Conservation (phyloP, 306 rosid genomes). For the Vigna reflexopilosa region DNA sequence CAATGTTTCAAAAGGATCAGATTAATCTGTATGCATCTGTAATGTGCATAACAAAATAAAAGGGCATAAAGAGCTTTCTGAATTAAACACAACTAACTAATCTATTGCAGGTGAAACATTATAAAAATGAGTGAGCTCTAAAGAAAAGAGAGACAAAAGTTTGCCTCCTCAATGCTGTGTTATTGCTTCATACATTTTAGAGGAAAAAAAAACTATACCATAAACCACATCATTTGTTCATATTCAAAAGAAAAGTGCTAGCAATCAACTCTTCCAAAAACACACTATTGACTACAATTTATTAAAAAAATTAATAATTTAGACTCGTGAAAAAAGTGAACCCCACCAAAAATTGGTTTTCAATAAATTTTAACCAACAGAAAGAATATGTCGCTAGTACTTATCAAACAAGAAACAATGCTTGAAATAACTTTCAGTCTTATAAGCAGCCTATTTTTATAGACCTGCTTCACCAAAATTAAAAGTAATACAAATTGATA, state of each 20-base stretch:
- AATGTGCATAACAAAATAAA: slow-evolving; percentile 7
- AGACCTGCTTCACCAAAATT: slow-evolving; percentile 29
- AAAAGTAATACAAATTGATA: slow-evolving; percentile 20
- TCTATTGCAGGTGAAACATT: slow-evolving; percentile 24
- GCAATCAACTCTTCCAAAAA: background rate
- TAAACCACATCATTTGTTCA: slow-evolving; percentile 2
- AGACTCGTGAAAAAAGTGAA: background rate
- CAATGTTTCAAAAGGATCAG: slow-evolving; percentile 32
- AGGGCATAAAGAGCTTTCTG: slow-evolving; percentile 15
- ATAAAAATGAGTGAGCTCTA: slow-evolving; percentile 1
- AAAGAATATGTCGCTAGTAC: background rate
- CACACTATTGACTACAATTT: background rate
- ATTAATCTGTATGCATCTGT: background rate
- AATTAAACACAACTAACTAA: slow-evolving; percentile 7
- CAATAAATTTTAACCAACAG: background rate
- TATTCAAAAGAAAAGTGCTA: slow-evolving; percentile 9
- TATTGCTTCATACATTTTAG: slow-evolving; percentile 9
- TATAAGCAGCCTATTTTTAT: background rate
- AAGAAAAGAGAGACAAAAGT: slow-evolving; percentile 10
- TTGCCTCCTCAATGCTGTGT: slow-evolving; percentile 5
- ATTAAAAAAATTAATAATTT: no score
- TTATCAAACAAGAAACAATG: background rate
- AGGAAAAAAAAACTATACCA: slow-evolving; percentile 9
- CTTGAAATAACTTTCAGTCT: slow-evolving; percentile 10
- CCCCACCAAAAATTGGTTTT: background rate